Conservation (phyloP, 768 basidiomycete species). For the Hygrophorus russula region DNA sequence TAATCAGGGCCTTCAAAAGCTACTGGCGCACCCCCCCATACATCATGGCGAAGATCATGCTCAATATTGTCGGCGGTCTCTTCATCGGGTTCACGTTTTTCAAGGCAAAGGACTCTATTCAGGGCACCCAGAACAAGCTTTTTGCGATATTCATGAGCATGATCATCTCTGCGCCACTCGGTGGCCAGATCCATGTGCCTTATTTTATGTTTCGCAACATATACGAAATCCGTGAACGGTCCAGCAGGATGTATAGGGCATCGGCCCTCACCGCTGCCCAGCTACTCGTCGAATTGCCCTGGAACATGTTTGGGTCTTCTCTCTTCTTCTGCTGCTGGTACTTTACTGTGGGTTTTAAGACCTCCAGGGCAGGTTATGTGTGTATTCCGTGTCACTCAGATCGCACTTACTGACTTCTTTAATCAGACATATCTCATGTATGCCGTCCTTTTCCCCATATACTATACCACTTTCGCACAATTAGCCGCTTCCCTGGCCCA, state of each 20-base stretch:
- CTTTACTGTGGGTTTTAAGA: slow-evolving; percentile 56
- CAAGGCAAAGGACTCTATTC: slow-evolving; percentile 39
- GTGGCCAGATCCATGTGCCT: slow-evolving; percentile 53
- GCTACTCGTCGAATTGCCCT: slow-evolving; percentile 48
- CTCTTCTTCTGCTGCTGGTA: slow-evolving; percentile 66
- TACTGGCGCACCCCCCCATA: slow-evolving; percentile 55
- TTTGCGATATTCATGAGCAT: slow-evolving; percentile 57
- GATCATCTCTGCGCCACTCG: slow-evolving; percentile 35
- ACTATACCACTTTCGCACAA: slow-evolving; percentile 53
- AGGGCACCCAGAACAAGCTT: slow-evolving; percentile 53
- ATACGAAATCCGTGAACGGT: slow-evolving; percentile 58
- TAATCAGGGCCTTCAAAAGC: slow-evolving; percentile 29
- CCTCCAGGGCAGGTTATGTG: slow-evolving; percentile 37
- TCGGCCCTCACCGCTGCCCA: slow-evolving; percentile 44
- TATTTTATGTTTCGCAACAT: slow-evolving; percentile 51
- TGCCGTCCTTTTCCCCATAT: slow-evolving; percentile 47
- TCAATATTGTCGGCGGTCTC: slow-evolving; percentile 33
- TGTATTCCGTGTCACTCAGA: no score
- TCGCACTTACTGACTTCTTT: no score
- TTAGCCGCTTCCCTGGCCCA: slow-evolving; percentile 52
- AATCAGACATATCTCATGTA: slow-evolving; percentile 32
- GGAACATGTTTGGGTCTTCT: slow-evolving; percentile 50
- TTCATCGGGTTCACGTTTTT: slow-evolving; percentile 44
- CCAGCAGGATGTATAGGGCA: slow-evolving; percentile 58
- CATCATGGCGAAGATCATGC: slow-evolving; percentile 42